These are phyloP conservation scores for Orbilia brochopaga DNA, from an alignment of 2,329 filamentous ascomycete species.

Conservation along the genomic window DNA sequence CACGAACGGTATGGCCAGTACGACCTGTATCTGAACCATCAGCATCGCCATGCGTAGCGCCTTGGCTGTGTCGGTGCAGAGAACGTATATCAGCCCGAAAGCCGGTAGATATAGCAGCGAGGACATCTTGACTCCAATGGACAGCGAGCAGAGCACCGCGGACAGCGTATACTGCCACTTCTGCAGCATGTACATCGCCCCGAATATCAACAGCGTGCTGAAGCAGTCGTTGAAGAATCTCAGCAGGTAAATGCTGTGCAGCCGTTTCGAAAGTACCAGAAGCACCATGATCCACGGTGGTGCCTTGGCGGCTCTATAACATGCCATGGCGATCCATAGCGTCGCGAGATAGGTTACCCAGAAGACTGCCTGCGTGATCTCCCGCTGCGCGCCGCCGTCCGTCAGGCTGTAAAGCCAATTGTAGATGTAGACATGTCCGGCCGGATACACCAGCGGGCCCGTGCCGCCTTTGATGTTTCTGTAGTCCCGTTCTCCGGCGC, in stretches of 20 bases:
- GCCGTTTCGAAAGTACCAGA: constrained; percentile 83
- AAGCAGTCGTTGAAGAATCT: constrained; percentile 96
- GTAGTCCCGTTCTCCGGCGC: constrained; percentile 87
- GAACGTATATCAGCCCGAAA: constrained; percentile 75
- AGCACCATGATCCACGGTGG: constrained; percentile 88
- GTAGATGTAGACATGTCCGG: constrained; percentile 91
- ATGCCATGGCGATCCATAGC: constrained; percentile 77
- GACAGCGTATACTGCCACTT: constrained; percentile 74
- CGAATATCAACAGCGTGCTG: constrained; percentile 81
- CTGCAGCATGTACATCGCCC: constrained; percentile 79
- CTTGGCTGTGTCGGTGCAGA: constrained; percentile 67
- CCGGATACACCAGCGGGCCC: constrained; percentile 93
- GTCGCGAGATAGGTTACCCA: constrained; percentile 77
- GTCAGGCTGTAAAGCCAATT: constrained; percentile 78
- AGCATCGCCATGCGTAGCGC: constrained; percentile 73
- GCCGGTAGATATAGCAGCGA: constrained; percentile 82
- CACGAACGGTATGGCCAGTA: constrained; percentile 72
- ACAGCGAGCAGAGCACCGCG: constrained; percentile 74
- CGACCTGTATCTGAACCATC: constrained; percentile 78
- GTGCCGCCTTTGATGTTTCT: constrained; percentile 82
- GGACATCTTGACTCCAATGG: constrained; percentile 94
- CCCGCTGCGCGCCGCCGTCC: constrained; percentile 74
- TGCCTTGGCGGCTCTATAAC: constrained; percentile 76
- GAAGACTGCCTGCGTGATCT: constrained; percentile 83
- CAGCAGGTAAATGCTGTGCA: constrained; percentile 92